These are phyloP conservation scores for Phragmites australis DNA, from an alignment of 176 grass and related monocot species.

Conservation along the genomic window DNA sequence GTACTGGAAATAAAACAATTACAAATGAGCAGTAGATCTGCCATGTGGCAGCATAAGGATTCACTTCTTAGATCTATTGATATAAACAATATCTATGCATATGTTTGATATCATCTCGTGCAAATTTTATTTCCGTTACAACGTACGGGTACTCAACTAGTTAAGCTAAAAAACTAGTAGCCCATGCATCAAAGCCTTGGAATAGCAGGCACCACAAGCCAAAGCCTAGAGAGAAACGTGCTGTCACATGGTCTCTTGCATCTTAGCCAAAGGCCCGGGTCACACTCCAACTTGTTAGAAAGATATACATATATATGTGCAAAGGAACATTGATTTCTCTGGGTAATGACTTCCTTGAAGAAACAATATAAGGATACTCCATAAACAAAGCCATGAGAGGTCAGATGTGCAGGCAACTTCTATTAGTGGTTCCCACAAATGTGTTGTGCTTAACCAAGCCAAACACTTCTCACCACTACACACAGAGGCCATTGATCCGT, in stretches of 20 bases:
- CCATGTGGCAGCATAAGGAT: no score
- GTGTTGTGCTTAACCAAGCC: slow-evolving; percentile 28
- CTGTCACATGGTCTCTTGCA: slow-evolving; percentile 26
- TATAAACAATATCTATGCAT: no score
- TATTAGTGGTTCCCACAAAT: slow-evolving; percentile 38
- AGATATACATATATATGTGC: neutral
- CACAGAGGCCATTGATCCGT: slow-evolving; percentile 18
- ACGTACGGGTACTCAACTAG: no score
- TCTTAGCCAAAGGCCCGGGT: slow-evolving; percentile 36
- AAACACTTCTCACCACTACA: slow-evolving; percentile 24
- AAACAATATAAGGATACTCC: slow-evolving; percentile 6
- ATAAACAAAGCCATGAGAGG: slow-evolving; percentile 34
- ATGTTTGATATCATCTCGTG: no score
- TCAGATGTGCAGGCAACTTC: slow-evolving; percentile 29
- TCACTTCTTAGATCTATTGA: no score
- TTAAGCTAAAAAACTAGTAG: neutral
- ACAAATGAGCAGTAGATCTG: no score
- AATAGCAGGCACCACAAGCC: slow-evolving; percentile 32
- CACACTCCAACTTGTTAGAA: slow-evolving; percentile 41
- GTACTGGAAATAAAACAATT: no score
- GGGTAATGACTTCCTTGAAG: neutral
- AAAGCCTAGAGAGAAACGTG: slow-evolving; percentile 27
- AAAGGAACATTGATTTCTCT: slow-evolving; percentile 19
- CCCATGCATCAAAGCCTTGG: slow-evolving; percentile 24
- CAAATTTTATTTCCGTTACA: no score